These are phyloP conservation scores for Musa schizocarpa DNA, from an alignment of 176 grass and related monocot species.

Conservation along the genomic window DNA sequence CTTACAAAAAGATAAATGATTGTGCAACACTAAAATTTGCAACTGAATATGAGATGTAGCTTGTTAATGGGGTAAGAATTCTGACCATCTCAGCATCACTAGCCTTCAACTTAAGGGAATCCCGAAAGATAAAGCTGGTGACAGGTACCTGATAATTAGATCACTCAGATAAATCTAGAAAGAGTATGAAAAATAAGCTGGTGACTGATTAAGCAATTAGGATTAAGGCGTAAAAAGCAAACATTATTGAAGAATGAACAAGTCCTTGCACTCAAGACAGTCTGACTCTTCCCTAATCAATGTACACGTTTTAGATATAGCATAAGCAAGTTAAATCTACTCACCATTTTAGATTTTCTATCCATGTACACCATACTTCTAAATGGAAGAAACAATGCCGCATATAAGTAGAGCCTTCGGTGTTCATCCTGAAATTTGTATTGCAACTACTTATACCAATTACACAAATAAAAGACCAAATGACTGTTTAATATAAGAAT, in stretches of 20 bases:
- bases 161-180: background rate
- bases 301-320: background rate
- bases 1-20: background rate
- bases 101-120: constrained; percentile 84
- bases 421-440: constrained; percentile 67
- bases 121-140: constrained; percentile 62
- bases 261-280: no score
- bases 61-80: constrained; percentile 24
- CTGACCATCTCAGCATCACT: constrained; percentile 67
- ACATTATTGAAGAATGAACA: no score
- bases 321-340: background rate
- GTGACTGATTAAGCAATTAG: background rate
- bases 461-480: background rate
- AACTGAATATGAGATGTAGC: background rate
- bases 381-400: constrained; percentile 53
- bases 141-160: constrained; percentile 52
- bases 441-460: constrained; percentile 4
- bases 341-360: constrained; percentile 81
- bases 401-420: constrained; percentile 68
- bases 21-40: background rate
- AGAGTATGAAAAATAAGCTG: background rate
- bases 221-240: no score
- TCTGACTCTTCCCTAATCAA: background rate
- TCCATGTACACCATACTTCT: constrained; percentile 56
- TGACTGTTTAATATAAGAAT: background rate